Base-by-base conservation (phyloP, 257 asterid species). In the Ophiorrhiza pumila region DNA sequence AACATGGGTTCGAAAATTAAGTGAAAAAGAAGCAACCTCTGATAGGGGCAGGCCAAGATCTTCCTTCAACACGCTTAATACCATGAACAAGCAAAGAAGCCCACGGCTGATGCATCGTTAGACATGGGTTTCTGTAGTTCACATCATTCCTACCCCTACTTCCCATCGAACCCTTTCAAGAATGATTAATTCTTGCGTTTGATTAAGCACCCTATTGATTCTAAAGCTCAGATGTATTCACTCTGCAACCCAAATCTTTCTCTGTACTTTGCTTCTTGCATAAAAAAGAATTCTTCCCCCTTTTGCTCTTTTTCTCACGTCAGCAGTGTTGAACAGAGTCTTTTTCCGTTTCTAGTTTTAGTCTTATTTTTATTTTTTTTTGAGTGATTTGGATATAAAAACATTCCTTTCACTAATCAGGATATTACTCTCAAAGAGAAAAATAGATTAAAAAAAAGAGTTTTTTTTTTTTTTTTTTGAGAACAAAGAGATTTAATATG, bases 101-200 rank as follows among this genome's bases (percentile, higher is more conserved):
- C 98, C 98, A 93, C 29, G 98, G 98, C 80, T 93, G 98, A 84
- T 93, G 98, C 98, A 93, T 87, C 34, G 98, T 93, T 15, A 93
- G 83, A 78, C 98, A 93, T 66, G 98, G 97, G 80, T 91, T 93
- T 75, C 82, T 85, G 69, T 89, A 91, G 63, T 82, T 91, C 32
- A 83, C 77, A 11, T 75, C 81, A 14, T 71, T 39, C 41, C 83
- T 77, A 14, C 73, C 59, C 62, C 85, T 79, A 65, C 84, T 83
- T 32, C 84, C 87, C 91, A 89, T 87, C 76, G 35, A 25, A 29
- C 5, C 34, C 39, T 50, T 37, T 39, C 8, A 35, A 62, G 25
- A 46, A 63, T 49, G 45, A 20, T 43, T 71, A 10, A 42, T 20
- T 25, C 2, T 3, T 25, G 14, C 53, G 39, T 59, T 56, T 10